Base-by-base conservation (phyloP, 2,329 filamentous ascomycete genomes). In the Ceratocystis alfenasii region DNA sequence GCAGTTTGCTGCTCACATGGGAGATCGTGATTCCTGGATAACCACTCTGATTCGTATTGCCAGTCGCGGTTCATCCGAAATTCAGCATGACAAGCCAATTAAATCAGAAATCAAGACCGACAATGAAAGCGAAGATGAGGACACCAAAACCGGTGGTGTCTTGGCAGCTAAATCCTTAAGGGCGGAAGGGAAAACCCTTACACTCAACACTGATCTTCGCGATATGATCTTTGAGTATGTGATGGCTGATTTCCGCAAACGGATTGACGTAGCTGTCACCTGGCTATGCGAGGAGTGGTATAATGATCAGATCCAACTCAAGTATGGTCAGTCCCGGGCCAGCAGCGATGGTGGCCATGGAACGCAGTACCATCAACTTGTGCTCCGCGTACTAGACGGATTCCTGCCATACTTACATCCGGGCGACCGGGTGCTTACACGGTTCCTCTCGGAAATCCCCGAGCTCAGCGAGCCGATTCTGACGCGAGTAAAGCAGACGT, bases 261-360 rank as follows among this genome's bases (percentile, higher is more conserved):
- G 94, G 55, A 92, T 97, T 69, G 92, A 95, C 70, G 83, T 94
- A 25, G 93, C 91, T 1, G 90, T 97, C 63, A 87, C 87, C 6
- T 99, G 94, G 94, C 81, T 99, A 17, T 95, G 88, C 71, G 94
- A 99, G 74, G 94, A 99, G 76, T 99, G 94, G 93, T 97, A 96
- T 75, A 95, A 92, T 71, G 93, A 97, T 74, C 85, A 62, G 12
- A 44, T 59, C 59, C 36, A 57, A 20, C 17, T 33, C 28, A 33
- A 59, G 15, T 5, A 33, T 8, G 28, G 28, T 3, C 30, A 25
- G 17, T 3, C 12, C 5, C 10, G 15, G 4, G 17, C 25, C 12
- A 33, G 25, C 28, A 17, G 55, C 15, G 28, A 20, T n/a, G 4
- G 7, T 30, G 15, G n/a, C 33, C 60, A 48, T 41, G 81, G 65